phyloP scores from a whole-genome alignment of 768 basidiomycete species.

The Scleroderma bovista region DNA sequence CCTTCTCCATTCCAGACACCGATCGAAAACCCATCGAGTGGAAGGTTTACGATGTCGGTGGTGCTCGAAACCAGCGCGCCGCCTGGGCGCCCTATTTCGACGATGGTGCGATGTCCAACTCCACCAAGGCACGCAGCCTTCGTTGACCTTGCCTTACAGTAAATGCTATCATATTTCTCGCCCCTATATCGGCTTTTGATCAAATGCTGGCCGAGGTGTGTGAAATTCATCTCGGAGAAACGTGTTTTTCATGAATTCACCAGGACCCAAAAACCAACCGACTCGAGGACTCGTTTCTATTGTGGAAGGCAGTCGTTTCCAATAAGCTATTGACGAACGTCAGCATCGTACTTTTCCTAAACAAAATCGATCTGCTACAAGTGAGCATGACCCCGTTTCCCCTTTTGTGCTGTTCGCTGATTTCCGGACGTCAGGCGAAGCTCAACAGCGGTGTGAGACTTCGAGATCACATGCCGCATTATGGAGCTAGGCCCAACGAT shows the following conservation, averaged over 20 bases:
- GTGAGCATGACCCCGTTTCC: constrained; percentile 27
- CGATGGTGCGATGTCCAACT: constrained; percentile 45
- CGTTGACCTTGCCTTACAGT: constrained; percentile 37
- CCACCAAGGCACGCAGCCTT: constrained; percentile 1
- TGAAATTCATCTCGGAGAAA: constrained; percentile 4
- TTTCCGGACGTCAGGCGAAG: constrained; percentile 46
- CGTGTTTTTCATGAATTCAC: constrained; percentile 7
- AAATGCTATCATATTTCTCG: constrained; percentile 84
- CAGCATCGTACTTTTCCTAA: constrained; percentile 76
- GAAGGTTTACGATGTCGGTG: constrained; percentile 86
- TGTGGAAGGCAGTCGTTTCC: constrained; percentile 70
- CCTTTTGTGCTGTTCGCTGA: background rate
- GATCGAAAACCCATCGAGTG: constrained; percentile 58
- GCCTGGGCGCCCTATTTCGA: constrained; percentile 90
- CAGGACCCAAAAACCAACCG: constrained; percentile 74
- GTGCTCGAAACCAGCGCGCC: constrained; percentile 72
- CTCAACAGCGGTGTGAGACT: constrained; percentile 71
- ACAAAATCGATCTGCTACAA: constrained; percentile 75
- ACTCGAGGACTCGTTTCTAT: constrained; percentile 68
- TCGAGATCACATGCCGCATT: constrained; percentile 61
- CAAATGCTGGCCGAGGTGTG: constrained; percentile 73
- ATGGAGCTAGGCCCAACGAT: constrained; percentile 74
- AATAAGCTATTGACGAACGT: constrained; percentile 71
- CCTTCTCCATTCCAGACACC: constrained; percentile 59
- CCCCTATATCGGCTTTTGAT: constrained; percentile 84